Evolutionary conservation across 257 asterid genomes (phyloP).

Genomic region (Rhazya stricta): DNA sequence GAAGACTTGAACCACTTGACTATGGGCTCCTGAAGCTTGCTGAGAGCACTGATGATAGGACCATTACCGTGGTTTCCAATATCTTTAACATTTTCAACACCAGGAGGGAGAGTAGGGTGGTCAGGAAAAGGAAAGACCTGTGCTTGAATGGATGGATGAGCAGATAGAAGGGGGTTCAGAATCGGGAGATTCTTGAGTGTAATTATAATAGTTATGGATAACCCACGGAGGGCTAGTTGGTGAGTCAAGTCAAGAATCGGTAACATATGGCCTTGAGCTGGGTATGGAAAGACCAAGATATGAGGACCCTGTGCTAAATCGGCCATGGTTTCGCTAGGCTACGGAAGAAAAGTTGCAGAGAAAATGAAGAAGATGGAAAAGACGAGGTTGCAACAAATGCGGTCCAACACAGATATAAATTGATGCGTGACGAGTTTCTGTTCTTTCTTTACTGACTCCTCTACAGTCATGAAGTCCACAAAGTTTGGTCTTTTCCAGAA

Average conservation of each 20-base stretch:
- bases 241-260: slow-evolving; percentile 60
- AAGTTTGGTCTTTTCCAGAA: no score
- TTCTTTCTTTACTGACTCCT: no score
- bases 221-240: slow-evolving; percentile 46
- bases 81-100: slow-evolving; percentile 61
- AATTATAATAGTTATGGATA: slow-evolving; percentile 50
- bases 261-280: slow-evolving; percentile 88
- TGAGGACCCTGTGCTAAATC: slow-evolving; percentile 39
- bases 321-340: slow-evolving; percentile 21
- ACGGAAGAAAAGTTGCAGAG: neutral
- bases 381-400: neutral
- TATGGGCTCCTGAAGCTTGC: slow-evolving; percentile 37
- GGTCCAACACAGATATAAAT: neutral
- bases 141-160: slow-evolving; percentile 47
- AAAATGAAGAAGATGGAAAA: neutral
- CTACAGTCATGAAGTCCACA: no score
- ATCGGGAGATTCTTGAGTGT: slow-evolving; percentile 58
- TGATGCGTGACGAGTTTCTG: neutral
- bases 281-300: slow-evolving; percentile 57
- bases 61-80: slow-evolving; percentile 56
- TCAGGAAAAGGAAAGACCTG: slow-evolving; percentile 58
- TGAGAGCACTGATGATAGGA: slow-evolving; percentile 45
- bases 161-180: slow-evolving; percentile 43
- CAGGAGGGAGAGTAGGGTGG: slow-evolving; percentile 53
- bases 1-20: slow-evolving; percentile 52